Base-by-base conservation (phyloP, 2,329 filamentous ascomycete species). In the Aspergillus clavatus region DNA sequence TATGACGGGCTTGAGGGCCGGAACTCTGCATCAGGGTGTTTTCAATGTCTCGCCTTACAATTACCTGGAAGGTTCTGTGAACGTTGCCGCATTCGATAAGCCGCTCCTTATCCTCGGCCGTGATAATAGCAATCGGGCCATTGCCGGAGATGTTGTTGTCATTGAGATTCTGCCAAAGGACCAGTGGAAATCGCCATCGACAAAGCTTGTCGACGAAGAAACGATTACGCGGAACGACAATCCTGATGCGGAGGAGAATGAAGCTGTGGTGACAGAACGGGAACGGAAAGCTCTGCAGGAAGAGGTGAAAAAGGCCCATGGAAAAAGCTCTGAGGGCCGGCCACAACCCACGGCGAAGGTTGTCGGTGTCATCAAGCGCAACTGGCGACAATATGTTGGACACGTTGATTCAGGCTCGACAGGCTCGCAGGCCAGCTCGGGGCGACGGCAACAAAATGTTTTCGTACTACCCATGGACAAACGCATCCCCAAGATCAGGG, bases 401-500 rank as follows among this genome's bases (percentile, higher is more conserved):
- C 90, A 96, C 62, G 85, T 98, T 45, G 93, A 98, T 63, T 83
- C 85, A 40, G 87, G 86, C 8, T 94, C 90, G 2, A 84, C 89
- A 39, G 84, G 84, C 59, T 81, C 83, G 42, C 80, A 82, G 3
- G 80, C 80, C 2, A 84, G 82, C 48, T 84, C 89, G 56, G 89
- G 88, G 23, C 81, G 89, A 47, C 86, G 86, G 58, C 89, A 94
- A 63, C 89, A 96, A 63, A 94, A 82, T 12, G 89, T 98, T 11
- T 98, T 98, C 69, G 77, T 98, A 14, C 83, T 97, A 39, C 90
- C 93, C 3, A 97, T 98, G 91, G 91, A 98, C 69, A 97, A 95
- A 75, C 86, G 89, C 59, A 87, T 98, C 18, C 93, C 93, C 2
- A 98, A 97, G 73, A 96, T 98, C 58, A 82, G 89, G 37, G 82